Evolutionary conservation across 352 stramenopile genomes (phyloP).

Genomic region (Elongisporangium prolatum): DNA sequence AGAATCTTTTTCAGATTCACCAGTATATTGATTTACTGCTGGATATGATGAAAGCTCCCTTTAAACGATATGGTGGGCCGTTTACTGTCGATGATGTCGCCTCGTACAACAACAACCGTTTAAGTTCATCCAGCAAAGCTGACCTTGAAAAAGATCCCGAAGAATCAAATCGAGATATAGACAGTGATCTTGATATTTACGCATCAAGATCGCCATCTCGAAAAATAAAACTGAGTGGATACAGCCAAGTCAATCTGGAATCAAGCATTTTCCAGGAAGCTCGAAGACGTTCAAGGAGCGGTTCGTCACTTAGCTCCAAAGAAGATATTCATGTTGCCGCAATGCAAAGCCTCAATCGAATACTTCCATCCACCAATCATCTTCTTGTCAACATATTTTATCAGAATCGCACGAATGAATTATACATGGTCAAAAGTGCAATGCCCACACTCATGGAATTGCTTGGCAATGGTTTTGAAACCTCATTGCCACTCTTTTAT

Average conservation of each 20-base stretch:
- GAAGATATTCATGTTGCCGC: constrained; percentile 25
- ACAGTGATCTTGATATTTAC: background rate
- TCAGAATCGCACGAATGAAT: constrained; percentile 49
- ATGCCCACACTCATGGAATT: constrained; percentile 70
- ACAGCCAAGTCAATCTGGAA: background rate
- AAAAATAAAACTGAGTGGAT: background rate
- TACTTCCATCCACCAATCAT: constrained; percentile 47
- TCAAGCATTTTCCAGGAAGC: background rate
- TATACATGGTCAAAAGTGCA: constrained; percentile 44
- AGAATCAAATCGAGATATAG: constrained; percentile 4
- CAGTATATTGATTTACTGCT: constrained; percentile 60
- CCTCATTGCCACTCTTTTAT: constrained; percentile 58
- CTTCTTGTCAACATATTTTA: constrained; percentile 64
- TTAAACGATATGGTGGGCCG: constrained; percentile 49
- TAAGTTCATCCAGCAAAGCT: constrained; percentile 21
- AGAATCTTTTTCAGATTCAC: constrained; percentile 53
- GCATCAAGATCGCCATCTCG: background rate
- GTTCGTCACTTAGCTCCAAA: constrained; percentile 8
- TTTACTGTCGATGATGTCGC: constrained; percentile 56
- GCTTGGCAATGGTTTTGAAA: constrained; percentile 69
- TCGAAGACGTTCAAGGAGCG: constrained; percentile 6
- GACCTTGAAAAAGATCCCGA: constrained; percentile 5
- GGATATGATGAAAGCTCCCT: constrained; percentile 60
- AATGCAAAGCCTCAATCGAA: constrained; percentile 57
- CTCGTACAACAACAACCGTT: constrained; percentile 29